Evolutionary conservation across 2,329 filamentous ascomycete genomes (phyloP).

Genomic region (Lojkania enalia): DNA sequence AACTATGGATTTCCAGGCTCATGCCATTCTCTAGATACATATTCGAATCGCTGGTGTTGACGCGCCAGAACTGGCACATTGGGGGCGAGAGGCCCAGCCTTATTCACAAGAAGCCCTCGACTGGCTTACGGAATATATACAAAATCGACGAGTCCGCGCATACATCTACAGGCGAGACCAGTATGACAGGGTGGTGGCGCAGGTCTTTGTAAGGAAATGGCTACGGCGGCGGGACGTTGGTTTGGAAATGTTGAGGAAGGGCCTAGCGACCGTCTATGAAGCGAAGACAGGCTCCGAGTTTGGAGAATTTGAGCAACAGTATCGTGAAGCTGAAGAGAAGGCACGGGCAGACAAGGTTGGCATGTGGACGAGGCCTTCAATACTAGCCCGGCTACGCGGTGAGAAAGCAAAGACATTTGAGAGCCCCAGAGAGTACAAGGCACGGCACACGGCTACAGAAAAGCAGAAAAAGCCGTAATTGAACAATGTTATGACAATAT

Average conservation of each 20-base stretch:
- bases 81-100: constrained; percentile 85
- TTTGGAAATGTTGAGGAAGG: constrained; percentile 82
- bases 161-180: constrained; percentile 85
- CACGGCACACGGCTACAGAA: constrained; percentile 52
- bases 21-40: constrained; percentile 64
- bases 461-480: constrained; percentile 37
- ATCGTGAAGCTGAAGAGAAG: constrained; percentile 65
- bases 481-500: not conserved
- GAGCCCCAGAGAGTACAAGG: constrained; percentile 88
- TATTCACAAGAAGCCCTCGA: constrained; percentile 77
- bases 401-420: constrained; percentile 63
- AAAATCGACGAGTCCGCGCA: constrained; percentile 74
- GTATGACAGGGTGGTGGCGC: constrained; percentile 87
- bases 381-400: constrained; percentile 49
- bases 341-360: constrained; percentile 48
- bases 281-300: constrained; percentile 89
- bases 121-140: constrained; percentile 76
- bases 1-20: constrained; percentile 10
- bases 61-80: constrained; percentile 90
- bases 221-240: constrained; percentile 79
- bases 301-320: constrained; percentile 66
- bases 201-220: constrained; percentile 72
- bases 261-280: constrained; percentile 90
- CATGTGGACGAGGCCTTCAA: constrained; percentile 67
- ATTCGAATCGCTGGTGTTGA: constrained; percentile 90